A percentile compares a stretch with the other conserved stretches of the same genome.
phyloP scores from a whole-genome alignment of 305 asterid species.

The Solanum hybrid region DNA sequence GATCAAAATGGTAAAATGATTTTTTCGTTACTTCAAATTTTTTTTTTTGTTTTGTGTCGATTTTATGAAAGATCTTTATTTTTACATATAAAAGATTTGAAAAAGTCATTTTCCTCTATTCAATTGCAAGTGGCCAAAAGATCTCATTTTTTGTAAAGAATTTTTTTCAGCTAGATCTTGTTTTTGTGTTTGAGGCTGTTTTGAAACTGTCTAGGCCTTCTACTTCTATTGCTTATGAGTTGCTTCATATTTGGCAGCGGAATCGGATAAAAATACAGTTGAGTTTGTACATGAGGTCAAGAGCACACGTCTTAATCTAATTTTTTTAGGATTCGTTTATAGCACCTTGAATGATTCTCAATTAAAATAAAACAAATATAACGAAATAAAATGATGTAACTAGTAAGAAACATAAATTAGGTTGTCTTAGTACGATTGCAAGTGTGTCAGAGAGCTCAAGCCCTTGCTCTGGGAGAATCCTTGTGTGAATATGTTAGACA shows the following conservation, averaged over 20 bases:
- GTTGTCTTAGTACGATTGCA: not conserved
- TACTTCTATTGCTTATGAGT: not conserved
- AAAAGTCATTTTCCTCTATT: not conserved
- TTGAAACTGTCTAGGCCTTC: not conserved
- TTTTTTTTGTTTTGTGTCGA: not conserved
- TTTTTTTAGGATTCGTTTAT: too few relatives aligned
- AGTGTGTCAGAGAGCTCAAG: not conserved
- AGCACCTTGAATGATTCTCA: not conserved
- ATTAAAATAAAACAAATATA: too few relatives aligned
- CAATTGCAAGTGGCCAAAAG: not conserved
- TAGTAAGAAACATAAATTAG: not conserved
- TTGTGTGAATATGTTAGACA: not conserved
- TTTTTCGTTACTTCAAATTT: not conserved
- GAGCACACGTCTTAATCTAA: not conserved
- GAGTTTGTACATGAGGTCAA: not conserved
- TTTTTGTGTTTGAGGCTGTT: not conserved
- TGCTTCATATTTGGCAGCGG: not conserved
- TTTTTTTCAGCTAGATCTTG: not conserved
- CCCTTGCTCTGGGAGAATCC: not conserved
- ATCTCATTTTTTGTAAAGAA: not conserved
- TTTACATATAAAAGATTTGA: too few relatives aligned
- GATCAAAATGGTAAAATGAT: not conserved
- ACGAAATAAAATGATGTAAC: not conserved
- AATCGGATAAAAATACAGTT: too few relatives aligned
- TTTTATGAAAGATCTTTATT: too few relatives aligned